Evolutionary conservation across 257 asterid species (phyloP).

Genomic region (Jacaranda copaia): DNA sequence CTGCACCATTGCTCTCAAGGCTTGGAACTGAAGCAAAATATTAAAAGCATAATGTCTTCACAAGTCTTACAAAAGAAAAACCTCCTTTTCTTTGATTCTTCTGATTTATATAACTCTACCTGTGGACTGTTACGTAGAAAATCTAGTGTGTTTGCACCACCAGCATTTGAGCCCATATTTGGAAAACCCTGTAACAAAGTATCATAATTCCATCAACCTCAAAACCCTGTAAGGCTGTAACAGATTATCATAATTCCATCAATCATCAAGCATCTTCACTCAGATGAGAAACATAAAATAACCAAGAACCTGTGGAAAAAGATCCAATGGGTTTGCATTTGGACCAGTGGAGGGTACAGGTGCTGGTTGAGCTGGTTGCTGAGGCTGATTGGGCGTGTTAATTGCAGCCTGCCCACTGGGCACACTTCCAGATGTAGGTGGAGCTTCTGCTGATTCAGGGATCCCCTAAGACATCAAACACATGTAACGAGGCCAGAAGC

Average conservation of each 20-base stretch:
- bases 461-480: conserved; percentile 61
- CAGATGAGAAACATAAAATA: conserved; percentile 15
- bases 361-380: conserved; percentile 60
- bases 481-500: conserved; percentile 18
- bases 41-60: conserved; percentile 1
- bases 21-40: conserved; percentile 69
- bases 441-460: conserved; percentile 72
- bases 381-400: conserved; percentile 58
- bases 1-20: conserved; percentile 82
- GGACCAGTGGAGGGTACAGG: conserved; percentile 66
- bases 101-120: conserved; percentile 44
- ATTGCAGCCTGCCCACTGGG: conserved; percentile 50
- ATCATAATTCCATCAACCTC: conserved; percentile 16
- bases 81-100: not conserved
- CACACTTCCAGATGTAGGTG: conserved; percentile 50
- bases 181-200: conserved; percentile 66
- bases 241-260: conserved; percentile 10
- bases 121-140: conserved; percentile 82
- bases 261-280: not conserved
- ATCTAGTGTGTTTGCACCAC: conserved; percentile 71
- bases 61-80: not conserved
- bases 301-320: conserved; percentile 77
- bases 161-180: conserved; percentile 60
- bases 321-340: conserved; percentile 79
- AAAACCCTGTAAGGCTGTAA: conserved; percentile 37